Conservation (phyloP, 371 early-diverging fungal species). For the Gilbertella persicaria region DNA sequence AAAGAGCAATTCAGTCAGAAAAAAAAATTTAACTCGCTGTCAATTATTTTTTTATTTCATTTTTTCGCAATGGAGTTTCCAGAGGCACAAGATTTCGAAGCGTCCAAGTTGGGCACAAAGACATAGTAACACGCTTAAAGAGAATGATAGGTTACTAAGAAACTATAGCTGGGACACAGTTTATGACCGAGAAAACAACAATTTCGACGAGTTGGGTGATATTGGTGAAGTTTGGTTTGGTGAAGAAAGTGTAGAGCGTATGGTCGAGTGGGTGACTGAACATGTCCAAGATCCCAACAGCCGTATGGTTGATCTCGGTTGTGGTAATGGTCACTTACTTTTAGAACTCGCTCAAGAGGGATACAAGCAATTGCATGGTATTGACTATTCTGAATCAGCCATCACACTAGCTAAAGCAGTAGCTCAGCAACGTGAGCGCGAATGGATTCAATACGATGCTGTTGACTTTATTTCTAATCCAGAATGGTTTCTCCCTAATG, state of each 20-base stretch:
- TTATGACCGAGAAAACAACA: constrained; percentile 77
- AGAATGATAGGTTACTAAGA: background rate
- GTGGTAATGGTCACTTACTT: constrained; percentile 91
- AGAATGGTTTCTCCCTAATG: constrained; percentile 33
- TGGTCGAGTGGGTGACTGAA: constrained; percentile 81
- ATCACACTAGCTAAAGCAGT: constrained; percentile 67
- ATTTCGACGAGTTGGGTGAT: constrained; percentile 82
- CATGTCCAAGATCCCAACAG: constrained; percentile 37
- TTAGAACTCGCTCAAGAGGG: constrained; percentile 70
- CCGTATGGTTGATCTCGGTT: constrained; percentile 82
- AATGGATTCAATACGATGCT: constrained; percentile 52
- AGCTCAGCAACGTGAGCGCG: constrained; percentile 48
- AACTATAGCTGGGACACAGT: constrained; percentile 76
- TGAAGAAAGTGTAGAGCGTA: constrained; percentile 76
- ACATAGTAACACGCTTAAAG: constrained; percentile 54
- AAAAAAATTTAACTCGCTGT: background rate
- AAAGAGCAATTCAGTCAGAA: too few species aligned
- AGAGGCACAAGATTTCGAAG: constrained; percentile 58
- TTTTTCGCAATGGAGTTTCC: constrained; percentile 22
- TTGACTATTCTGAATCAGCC: constrained; percentile 84
- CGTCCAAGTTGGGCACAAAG: constrained; percentile 78
- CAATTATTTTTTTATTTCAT: constrained; percentile 5
- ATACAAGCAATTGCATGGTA: constrained; percentile 74
- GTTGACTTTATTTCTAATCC: constrained; percentile 65
- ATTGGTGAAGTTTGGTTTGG: constrained; percentile 94